These are phyloP conservation scores for Posidonia australis DNA, from an alignment of 106 monocot genomes.

Conservation along the genomic window DNA sequence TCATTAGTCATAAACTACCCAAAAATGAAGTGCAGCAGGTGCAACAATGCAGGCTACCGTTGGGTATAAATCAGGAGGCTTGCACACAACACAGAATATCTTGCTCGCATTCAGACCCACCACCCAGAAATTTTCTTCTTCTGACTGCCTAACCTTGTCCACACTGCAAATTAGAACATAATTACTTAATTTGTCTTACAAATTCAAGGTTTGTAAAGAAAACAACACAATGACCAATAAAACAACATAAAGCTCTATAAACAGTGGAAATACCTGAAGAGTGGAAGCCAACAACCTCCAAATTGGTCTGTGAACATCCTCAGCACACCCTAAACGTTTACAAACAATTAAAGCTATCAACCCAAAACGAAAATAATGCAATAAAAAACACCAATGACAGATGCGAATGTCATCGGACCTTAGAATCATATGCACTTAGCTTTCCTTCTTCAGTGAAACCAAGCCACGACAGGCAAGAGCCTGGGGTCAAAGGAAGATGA, in stretches of 20 bases:
- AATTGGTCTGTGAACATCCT: conserved; percentile 56
- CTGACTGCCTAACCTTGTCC: conserved; percentile 58
- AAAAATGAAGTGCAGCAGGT: not conserved
- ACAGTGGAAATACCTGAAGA: conserved; percentile 57
- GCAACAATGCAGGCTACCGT: conserved; percentile 23
- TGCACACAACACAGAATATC: conserved; percentile 84
- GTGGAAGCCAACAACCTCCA: conserved; percentile 83
- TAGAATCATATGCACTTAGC: conserved; percentile 73
- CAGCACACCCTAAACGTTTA: conserved; percentile 53
- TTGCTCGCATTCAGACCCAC: conserved; percentile 76
- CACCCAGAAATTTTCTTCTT: conserved; percentile 87
- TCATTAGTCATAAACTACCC: too few relatives aligned
- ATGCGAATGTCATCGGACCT: conserved; percentile 28
- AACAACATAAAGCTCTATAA: not conserved
- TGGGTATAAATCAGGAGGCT: conserved; percentile 63
- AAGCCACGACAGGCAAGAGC: conserved; percentile 72
- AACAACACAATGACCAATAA: not conserved
- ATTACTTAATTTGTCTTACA: not conserved
- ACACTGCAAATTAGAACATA: conserved; percentile 29
- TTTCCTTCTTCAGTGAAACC: conserved; percentile 95
- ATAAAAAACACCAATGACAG: not conserved
- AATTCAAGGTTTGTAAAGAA: not conserved
- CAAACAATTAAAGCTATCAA: not conserved
- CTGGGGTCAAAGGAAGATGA: conserved; percentile 58
- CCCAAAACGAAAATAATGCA: not conserved